phyloP scores from a whole-genome alignment of 495 filamentous ascomycete species.

The Talaromyces stipitatus region DNA sequence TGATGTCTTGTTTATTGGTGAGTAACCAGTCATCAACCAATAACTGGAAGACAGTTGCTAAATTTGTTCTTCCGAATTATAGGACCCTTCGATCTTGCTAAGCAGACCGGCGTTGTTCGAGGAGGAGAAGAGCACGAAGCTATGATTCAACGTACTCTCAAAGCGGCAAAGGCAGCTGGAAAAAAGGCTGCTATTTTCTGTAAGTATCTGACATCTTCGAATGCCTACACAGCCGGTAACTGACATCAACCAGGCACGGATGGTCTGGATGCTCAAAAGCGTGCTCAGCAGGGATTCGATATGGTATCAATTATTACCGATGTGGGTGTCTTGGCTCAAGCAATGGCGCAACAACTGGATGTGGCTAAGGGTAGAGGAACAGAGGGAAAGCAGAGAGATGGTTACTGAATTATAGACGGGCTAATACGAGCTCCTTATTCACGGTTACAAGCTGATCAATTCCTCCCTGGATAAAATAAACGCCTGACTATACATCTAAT shows the following conservation, averaged over 20 bases:
- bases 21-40: background rate
- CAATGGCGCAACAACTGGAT: conserved; percentile 26
- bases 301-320: conserved; percentile 66
- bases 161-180: conserved; percentile 55
- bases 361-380: conserved; percentile 18
- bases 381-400: conserved; percentile 4
- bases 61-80: background rate
- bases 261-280: conserved; percentile 55
- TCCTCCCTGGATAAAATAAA: background rate
- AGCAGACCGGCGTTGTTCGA: conserved; percentile 28
- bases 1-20: conserved; percentile 36
- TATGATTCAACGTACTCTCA: conserved; percentile 57
- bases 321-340: conserved; percentile 39
- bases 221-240: background rate
- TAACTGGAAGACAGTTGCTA: background rate
- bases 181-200: conserved; percentile 78
- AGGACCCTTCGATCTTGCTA: conserved; percentile 51
- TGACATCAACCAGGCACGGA: conserved; percentile 27
- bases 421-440: no score
- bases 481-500: background rate
- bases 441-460: background rate
- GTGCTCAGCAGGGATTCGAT: conserved; percentile 63
- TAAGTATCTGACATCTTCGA: conserved; percentile 9
- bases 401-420: background rate
- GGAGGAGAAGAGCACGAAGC: conserved; percentile 40